These are phyloP conservation scores for Pulveroboletus sp. DNA, from an alignment of 768 basidiomycete species.

Conservation along the genomic window DNA sequence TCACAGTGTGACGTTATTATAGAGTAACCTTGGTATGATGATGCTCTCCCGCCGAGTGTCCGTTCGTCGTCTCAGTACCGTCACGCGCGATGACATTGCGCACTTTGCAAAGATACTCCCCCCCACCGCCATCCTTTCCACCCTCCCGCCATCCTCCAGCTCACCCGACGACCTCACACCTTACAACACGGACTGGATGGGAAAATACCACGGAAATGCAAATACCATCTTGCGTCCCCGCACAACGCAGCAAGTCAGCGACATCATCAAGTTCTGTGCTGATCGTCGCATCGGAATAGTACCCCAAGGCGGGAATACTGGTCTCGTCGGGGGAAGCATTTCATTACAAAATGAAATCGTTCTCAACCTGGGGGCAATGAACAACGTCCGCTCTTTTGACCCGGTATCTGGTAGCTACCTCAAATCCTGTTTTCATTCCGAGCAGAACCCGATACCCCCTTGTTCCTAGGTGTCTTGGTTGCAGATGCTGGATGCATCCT, in stretches of 20 bases:
- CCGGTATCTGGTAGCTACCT: slow-evolving; percentile 64
- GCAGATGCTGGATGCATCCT: slow-evolving; percentile 95
- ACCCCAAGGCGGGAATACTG: slow-evolving; percentile 98
- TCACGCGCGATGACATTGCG: slow-evolving; percentile 57
- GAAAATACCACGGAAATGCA: slow-evolving; percentile 84
- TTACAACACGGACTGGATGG: slow-evolving; percentile 96
- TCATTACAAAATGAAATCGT: slow-evolving; percentile 87
- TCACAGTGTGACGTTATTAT: background rate
- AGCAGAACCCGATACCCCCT: slow-evolving; percentile 1
- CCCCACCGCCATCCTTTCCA: slow-evolving; percentile 62
- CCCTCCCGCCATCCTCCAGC: slow-evolving; percentile 48
- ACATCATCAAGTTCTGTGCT: slow-evolving; percentile 86
- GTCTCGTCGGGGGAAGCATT: slow-evolving; percentile 93
- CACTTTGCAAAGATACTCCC: slow-evolving; percentile 69
- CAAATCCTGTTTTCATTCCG: slow-evolving; percentile 1
- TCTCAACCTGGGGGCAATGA: slow-evolving; percentile 80
- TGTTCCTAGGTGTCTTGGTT: slow-evolving; percentile 73
- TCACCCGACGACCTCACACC: slow-evolving; percentile 64
- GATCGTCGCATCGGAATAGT: slow-evolving; percentile 82
- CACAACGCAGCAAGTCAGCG: slow-evolving; percentile 82
- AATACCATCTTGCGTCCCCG: slow-evolving; percentile 88
- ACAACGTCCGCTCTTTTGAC: slow-evolving; percentile 78
- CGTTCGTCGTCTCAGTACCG: slow-evolving; percentile 38
- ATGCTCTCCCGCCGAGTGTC: slow-evolving; percentile 10
- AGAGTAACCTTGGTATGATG: too few species aligned